Conservation (phyloP, 352 stramenopile genomes). For the Lagenidium giganteum region DNA sequence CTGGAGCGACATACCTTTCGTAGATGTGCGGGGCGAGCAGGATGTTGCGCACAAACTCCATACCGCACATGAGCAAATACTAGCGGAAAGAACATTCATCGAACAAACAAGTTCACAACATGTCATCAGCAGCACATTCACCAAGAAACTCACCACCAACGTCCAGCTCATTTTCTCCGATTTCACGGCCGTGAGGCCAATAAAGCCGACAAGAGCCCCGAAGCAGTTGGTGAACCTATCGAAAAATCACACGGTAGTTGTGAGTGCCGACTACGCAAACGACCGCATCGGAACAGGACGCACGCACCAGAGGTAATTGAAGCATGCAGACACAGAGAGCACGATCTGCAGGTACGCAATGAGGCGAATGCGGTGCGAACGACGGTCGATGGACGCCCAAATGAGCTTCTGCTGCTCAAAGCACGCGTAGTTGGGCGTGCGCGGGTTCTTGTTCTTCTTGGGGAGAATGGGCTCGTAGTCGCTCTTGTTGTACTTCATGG, state of each 20-base stretch:
- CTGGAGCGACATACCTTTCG: slow-evolving; percentile 46
- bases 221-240: slow-evolving; percentile 66
- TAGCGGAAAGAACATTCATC: slow-evolving; percentile 14
- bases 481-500: slow-evolving; percentile 12
- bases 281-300: no score
- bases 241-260: no score
- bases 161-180: slow-evolving; percentile 80
- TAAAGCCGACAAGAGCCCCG: slow-evolving; percentile 54
- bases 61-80: slow-evolving; percentile 66
- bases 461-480: slow-evolving; percentile 16
- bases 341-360: slow-evolving; percentile 58
- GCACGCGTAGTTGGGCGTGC: slow-evolving; percentile 48
- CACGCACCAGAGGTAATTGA: slow-evolving; percentile 68
- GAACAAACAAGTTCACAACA: no score
- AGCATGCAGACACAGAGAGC: slow-evolving; percentile 45
- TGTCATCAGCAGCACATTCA: neutral
- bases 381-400: slow-evolving; percentile 54
- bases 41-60: slow-evolving; percentile 66
- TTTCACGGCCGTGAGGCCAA: slow-evolving; percentile 62
- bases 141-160: slow-evolving; percentile 41
- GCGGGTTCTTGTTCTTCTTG: slow-evolving; percentile 9
- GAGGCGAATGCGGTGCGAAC: slow-evolving; percentile 61
- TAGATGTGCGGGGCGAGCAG: slow-evolving; percentile 64
- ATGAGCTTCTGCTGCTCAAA: slow-evolving; percentile 78
- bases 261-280: no score